Evolutionary conservation across 768 basidiomycete species (phyloP).

Genomic region (Phlegmacium glaucopus): DNA sequence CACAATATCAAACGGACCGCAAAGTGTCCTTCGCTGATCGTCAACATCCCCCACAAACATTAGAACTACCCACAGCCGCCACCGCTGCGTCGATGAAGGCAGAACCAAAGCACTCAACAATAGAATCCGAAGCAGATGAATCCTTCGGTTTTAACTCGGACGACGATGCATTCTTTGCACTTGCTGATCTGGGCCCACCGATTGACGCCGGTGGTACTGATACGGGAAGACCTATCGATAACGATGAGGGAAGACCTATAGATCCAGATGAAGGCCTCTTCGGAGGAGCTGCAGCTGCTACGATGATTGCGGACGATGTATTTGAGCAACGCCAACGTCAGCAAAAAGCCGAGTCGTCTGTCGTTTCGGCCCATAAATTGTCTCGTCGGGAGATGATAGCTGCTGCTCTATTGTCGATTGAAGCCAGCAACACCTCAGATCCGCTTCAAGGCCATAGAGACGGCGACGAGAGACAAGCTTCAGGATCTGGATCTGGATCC

Average conservation of each 20-base stretch:
- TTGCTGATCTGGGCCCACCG: conserved; percentile 44
- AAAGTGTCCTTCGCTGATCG: conserved; percentile 11
- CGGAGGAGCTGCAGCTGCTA: not conserved
- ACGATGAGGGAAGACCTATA: conserved; percentile 32
- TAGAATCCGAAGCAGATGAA: conserved; percentile 26
- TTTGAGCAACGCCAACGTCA: conserved; percentile 1
- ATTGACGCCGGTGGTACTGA: conserved; percentile 40
- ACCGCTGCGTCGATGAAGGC: conserved; percentile 7
- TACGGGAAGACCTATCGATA: conserved; percentile 38
- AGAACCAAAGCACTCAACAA: conserved; percentile 1
- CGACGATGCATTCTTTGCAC: conserved; percentile 63
- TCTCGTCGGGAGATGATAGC: conserved; percentile 17
- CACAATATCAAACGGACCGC: conserved; percentile 9
- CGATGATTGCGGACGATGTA: not conserved
- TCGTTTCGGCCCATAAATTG: not conserved
- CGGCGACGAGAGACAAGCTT: not conserved
- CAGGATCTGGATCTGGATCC: not conserved
- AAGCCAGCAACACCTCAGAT: not conserved
- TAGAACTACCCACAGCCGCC: conserved; percentile 2
- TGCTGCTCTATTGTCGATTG: conserved; percentile 8
- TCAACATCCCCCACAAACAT: not conserved
- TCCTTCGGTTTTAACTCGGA: conserved; percentile 58
- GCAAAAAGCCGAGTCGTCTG: too few relatives aligned
- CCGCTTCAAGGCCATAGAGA: not conserved
- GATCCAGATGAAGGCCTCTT: conserved; percentile 2